Percentiles rank a stretch among this genome's conserved stretches.
Conservation (phyloP, 2,329 filamentous ascomycete species). For the Aspergillus piperis region DNA sequence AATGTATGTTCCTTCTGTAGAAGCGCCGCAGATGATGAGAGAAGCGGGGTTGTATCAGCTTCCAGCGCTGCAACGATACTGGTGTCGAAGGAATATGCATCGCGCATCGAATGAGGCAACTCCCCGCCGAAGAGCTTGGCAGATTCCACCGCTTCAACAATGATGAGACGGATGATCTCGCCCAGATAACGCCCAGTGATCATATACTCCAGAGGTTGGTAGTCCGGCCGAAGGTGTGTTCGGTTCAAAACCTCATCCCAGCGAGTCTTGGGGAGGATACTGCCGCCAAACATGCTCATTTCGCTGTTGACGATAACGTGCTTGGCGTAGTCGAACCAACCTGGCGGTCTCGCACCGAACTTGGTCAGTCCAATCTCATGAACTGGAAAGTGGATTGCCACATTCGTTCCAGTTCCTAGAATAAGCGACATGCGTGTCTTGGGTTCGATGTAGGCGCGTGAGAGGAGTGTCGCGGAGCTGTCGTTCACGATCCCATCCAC, state of each 20-base stretch:
- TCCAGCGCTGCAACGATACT: constrained; percentile 61
- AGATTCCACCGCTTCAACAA: constrained; percentile 60
- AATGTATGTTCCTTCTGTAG: constrained; percentile 57
- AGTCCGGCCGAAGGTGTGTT: constrained; percentile 60
- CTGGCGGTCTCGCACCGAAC: constrained; percentile 56
- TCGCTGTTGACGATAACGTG: constrained; percentile 67
- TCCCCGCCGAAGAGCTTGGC: constrained; percentile 59
- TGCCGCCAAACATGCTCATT: constrained; percentile 64
- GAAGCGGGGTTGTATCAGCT: constrained; percentile 41
- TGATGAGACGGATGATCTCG: constrained; percentile 63
- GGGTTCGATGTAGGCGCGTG: constrained; percentile 62
- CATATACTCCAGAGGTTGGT: constrained; percentile 67
- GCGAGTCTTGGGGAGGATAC: constrained; percentile 58
- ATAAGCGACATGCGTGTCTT: constrained; percentile 65
- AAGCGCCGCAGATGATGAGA: constrained; percentile 44
- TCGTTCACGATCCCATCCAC: constrained; percentile 67
- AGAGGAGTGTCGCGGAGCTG: constrained; percentile 61
- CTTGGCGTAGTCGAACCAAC: constrained; percentile 59
- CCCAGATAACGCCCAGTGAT: constrained; percentile 65
- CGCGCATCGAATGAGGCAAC: constrained; percentile 56
- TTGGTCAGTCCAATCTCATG: constrained; percentile 56
- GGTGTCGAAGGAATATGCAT: constrained; percentile 62
- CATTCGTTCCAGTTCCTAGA: constrained; percentile 66
- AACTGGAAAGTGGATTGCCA: constrained; percentile 63
- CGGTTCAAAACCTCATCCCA: constrained; percentile 64